Conservation (phyloP, 2,329 filamentous ascomycete species). For the Drechmeria coniospora region DNA sequence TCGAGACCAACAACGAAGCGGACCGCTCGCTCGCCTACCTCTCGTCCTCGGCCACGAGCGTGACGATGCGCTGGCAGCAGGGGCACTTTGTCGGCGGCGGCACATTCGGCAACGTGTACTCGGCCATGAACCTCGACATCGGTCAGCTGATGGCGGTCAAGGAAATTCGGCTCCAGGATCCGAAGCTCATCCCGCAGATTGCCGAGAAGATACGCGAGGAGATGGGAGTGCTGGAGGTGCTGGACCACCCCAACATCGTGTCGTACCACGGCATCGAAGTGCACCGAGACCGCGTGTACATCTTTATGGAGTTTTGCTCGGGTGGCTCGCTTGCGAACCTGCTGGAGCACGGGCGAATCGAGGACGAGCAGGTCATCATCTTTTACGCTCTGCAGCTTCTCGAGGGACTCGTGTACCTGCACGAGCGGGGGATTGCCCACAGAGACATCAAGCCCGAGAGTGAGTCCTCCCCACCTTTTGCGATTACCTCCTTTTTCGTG, state of each 20-base stretch:
- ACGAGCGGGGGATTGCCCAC: slow-evolving; percentile 82
- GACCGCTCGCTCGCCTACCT: slow-evolving; percentile 89
- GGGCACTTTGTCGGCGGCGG: slow-evolving; percentile 96
- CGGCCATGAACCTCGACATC: slow-evolving; percentile 91
- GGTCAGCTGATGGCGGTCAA: slow-evolving; percentile 97
- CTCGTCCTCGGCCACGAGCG: slow-evolving; percentile 85
- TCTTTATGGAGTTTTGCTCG: slow-evolving; percentile 99
- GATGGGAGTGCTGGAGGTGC: slow-evolving; percentile 87
- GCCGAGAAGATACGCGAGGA: slow-evolving; percentile 90
- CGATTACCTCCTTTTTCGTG: too few species aligned
- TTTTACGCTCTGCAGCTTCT: slow-evolving; percentile 90
- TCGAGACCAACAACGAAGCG: slow-evolving; percentile 90
- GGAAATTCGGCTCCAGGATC: slow-evolving; percentile 92
- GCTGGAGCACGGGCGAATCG: slow-evolving; percentile 88
- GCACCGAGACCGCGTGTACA: slow-evolving; percentile 97
- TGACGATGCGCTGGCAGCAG: slow-evolving; percentile 94
- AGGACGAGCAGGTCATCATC: slow-evolving; percentile 95
- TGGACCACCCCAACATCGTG: slow-evolving; percentile 95
- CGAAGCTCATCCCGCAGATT: slow-evolving; percentile 86
- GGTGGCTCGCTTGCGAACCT: slow-evolving; percentile 82
- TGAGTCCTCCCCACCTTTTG: slow-evolving; percentile 34
- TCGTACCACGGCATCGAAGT: slow-evolving; percentile 97
- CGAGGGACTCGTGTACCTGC: slow-evolving; percentile 85
- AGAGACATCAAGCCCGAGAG: slow-evolving; percentile 97
- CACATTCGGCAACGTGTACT: slow-evolving; percentile 94